Conservation (phyloP, 2,329 filamentous ascomycete species). For the Penicillium sp. region DNA sequence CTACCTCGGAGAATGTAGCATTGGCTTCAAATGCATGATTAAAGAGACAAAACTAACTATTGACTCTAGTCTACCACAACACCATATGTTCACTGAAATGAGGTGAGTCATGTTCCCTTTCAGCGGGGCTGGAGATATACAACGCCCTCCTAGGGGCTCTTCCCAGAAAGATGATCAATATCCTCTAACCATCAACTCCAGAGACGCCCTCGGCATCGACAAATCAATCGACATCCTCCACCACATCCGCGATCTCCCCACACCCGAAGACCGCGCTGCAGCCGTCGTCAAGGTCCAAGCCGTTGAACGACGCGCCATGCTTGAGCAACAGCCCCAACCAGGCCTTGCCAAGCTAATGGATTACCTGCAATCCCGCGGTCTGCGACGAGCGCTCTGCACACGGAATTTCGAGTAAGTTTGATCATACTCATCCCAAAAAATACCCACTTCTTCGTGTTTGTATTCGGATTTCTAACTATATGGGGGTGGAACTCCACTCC, state of each 20-base stretch:
- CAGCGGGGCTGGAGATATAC: neutral
- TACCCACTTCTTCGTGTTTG: too few relatives aligned
- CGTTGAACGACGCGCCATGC: conserved; percentile 84
- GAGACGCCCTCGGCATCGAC: conserved; percentile 70
- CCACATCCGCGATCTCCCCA: conserved; percentile 78
- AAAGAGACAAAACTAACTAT: conserved; percentile 19
- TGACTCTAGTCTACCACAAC: conserved; percentile 75
- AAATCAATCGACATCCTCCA: conserved; percentile 83
- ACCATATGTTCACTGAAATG: conserved; percentile 96
- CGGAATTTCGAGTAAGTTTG: conserved; percentile 78
- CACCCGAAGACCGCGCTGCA: conserved; percentile 60
- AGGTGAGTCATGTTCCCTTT: conserved; percentile 50
- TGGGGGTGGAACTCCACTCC: neutral
- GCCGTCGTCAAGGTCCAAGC: conserved; percentile 76
- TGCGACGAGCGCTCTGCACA: conserved; percentile 88
- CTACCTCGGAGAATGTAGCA: conserved; percentile 4
- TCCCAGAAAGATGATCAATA: too few relatives aligned
- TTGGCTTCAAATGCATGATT: neutral
- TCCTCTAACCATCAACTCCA: conserved; percentile 21
- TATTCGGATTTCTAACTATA: neutral
- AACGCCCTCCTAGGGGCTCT: too few relatives aligned
- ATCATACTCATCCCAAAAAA: neutral
- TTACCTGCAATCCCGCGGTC: conserved; percentile 70
- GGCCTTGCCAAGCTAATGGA: conserved; percentile 79
- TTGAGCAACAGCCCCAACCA: conserved; percentile 77